Evolutionary conservation across 1,284 basidiomycete genomes (phyloP).

Genomic region (Schizophyllum amplum): DNA sequence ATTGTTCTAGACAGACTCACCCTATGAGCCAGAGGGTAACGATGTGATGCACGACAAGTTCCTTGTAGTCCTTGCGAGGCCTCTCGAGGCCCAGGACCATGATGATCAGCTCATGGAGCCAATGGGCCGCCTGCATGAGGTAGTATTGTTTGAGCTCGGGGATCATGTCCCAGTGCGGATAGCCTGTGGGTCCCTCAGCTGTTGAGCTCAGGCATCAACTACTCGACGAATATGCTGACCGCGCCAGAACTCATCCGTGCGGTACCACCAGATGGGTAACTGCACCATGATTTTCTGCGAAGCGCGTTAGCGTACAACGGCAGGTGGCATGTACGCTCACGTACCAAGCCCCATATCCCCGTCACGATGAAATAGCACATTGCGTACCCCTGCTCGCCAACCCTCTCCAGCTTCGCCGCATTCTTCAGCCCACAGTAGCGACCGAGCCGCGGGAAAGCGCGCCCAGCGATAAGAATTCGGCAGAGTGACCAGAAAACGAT

Average conservation of each 20-base stretch:
- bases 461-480: constrained; percentile 70
- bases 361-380: constrained; percentile 71
- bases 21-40: constrained; percentile 94
- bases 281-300: constrained; percentile 75
- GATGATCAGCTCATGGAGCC: constrained; percentile 91
- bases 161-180: constrained; percentile 86
- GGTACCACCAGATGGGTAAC: constrained; percentile 88
- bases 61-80: constrained; percentile 86
- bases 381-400: constrained; percentile 89
- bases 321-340: constrained; percentile 19
- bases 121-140: constrained; percentile 83
- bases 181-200: constrained; percentile 37
- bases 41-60: constrained; percentile 83
- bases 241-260: constrained; percentile 77
- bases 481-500: constrained; percentile 89
- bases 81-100: constrained; percentile 86
- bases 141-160: constrained; percentile 87
- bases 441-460: constrained; percentile 67
- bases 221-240: constrained; percentile 35
- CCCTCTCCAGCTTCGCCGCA: constrained; percentile 66
- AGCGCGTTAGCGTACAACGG: constrained; percentile 1
- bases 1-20: constrained; percentile 27
- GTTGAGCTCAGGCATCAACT: constrained; percentile 1
- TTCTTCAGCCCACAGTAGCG: constrained; percentile 61
- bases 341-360: constrained; percentile 70